phyloP scores from a whole-genome alignment of 345 rosid genomes.

The Geranium brycei region DNA sequence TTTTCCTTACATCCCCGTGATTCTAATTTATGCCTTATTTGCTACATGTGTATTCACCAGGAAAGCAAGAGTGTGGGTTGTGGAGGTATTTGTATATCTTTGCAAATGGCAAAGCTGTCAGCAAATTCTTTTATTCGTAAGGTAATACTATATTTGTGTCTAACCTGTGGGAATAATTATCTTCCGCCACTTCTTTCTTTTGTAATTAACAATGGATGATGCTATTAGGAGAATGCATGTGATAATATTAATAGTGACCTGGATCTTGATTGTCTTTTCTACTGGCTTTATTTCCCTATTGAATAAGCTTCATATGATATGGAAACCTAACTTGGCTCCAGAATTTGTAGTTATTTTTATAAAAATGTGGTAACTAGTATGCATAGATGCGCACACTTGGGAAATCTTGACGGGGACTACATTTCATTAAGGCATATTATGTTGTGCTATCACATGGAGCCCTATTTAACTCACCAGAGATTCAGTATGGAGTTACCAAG shows the following conservation, averaged over 20 bases:
- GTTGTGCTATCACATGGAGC: background rate
- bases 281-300: background rate
- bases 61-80: slow-evolving; percentile 28
- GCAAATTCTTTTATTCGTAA: slow-evolving; percentile 45
- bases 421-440: background rate
- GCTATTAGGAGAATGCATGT: background rate
- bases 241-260: background rate
- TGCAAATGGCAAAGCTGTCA: slow-evolving; percentile 36
- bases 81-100: slow-evolving; percentile 22
- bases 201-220: background rate
- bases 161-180: background rate
- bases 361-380: background rate
- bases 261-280: background rate
- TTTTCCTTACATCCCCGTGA: background rate
- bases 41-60: slow-evolving; percentile 12
- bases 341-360: background rate
- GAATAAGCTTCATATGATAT: background rate
- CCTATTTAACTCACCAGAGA: background rate
- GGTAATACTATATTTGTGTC: slow-evolving; percentile 26
- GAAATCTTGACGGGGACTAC: background rate
- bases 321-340: background rate
- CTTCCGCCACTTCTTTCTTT: background rate
- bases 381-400: background rate
- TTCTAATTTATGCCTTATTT: background rate
- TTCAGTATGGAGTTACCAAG: background rate